Percentiles rank a stretch among this genome's conserved stretches.
Evolutionary conservation across 345 rosid species (phyloP).

Genomic region (Excoecaria agallocha): DNA sequence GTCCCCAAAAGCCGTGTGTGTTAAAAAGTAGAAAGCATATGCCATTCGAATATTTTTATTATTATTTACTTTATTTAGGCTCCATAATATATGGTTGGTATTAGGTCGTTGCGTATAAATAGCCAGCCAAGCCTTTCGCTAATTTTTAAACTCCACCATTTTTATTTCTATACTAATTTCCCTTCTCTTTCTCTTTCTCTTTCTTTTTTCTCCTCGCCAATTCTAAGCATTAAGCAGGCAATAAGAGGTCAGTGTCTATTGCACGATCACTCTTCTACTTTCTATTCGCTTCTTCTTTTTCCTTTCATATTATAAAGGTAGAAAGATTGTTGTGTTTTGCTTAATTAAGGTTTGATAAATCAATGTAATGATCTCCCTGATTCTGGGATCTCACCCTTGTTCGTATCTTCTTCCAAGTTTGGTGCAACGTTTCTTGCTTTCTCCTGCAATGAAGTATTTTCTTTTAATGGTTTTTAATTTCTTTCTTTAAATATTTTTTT

Average conservation of each 20-base stretch:
- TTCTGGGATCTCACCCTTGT: conserved; percentile 2
- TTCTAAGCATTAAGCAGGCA: too few relatives aligned
- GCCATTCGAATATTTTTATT: background rate
- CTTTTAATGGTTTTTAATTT: background rate
- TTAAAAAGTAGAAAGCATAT: background rate
- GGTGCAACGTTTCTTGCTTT: too few relatives aligned
- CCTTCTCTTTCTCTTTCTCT: background rate
- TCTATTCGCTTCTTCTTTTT: background rate
- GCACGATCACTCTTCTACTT: background rate
- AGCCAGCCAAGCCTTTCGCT: background rate
- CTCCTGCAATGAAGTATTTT: too few relatives aligned
- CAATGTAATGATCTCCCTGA: background rate
- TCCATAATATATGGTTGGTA: background rate
- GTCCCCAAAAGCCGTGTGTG: too few relatives aligned
- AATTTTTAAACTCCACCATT: background rate
- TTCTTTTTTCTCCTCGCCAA: too few relatives aligned
- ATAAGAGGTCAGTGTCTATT: too few relatives aligned
- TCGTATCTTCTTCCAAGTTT: too few relatives aligned
- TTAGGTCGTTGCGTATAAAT: background rate
- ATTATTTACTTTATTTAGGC: background rate
- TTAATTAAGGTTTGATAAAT: too few relatives aligned
- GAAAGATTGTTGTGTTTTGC: too few relatives aligned
- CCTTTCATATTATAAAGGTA: background rate
- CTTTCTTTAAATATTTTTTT: background rate
- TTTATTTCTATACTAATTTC: background rate